phyloP scores from a whole-genome alignment of 73 alveolate species.

The Tetrahymena thermophila region DNA sequence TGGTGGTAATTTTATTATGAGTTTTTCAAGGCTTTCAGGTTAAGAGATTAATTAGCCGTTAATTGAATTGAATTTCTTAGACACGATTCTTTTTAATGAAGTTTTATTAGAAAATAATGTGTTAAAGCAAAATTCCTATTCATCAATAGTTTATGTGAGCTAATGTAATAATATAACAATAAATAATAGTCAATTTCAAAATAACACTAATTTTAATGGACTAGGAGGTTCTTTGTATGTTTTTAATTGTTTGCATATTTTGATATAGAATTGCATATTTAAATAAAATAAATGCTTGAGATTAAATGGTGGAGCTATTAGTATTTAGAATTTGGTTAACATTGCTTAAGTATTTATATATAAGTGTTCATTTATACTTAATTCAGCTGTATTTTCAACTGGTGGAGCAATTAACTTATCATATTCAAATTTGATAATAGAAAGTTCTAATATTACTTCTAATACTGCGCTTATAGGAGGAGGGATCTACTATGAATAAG shows the following conservation, averaged over 20 bases:
- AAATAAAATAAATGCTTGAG: too few species aligned
- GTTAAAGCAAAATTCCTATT: too few species aligned
- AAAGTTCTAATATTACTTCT: background rate
- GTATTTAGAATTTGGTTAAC: too few species aligned
- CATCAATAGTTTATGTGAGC: too few species aligned
- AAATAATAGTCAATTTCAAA: background rate
- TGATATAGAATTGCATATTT: too few species aligned
- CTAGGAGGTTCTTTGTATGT: background rate
- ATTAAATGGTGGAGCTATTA: background rate
- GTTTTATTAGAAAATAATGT: too few species aligned
- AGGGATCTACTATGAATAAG: background rate
- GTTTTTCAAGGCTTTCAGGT: too few species aligned
- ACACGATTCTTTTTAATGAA: too few species aligned
- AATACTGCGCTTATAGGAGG: background rate
- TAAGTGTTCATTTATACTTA: too few species aligned
- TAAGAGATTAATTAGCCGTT: too few species aligned
- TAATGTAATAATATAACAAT: background rate
- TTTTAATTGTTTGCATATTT: background rate
- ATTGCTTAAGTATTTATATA: background rate
- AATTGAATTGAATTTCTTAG: too few species aligned
- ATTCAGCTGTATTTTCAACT: background rate
- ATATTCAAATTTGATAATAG: background rate
- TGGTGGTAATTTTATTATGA: too few species aligned
- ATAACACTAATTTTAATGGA: background rate
- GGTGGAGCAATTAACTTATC: background rate